Evolutionary conservation across 2,329 filamentous ascomycete genomes (phyloP), one percentile per base, ranked within the genome.

Genomic region (Chaetomium strumarium): DNA sequence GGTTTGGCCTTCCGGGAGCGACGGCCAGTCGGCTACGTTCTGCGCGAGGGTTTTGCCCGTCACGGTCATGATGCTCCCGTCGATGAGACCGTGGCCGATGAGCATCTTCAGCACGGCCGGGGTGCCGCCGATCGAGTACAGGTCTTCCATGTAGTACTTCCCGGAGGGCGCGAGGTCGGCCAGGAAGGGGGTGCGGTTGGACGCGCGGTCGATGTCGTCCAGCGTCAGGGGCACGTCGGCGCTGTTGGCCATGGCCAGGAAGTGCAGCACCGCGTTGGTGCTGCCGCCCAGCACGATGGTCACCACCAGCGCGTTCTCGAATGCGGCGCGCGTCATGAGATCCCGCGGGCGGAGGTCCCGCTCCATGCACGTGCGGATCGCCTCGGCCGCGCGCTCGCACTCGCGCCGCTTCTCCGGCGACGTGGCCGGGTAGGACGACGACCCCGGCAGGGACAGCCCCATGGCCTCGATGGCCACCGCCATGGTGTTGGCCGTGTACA

Each of bases 401-500:
- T 96, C 90, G 36, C 90, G 84, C 71, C 86, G 83, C 72, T 96
- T 96, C 44, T 90, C 83, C 0, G 90, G 88, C 3, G 85, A 88
- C 16, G 81, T 78, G 1, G 90, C 90, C 1, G 90, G 90, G 49
- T 84, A 93, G 1, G 87, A 91, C 0, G 88, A 91, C 0, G 88
- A 93, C 1, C 90, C 90, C 0, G 90, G 89, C 8, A 95, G 76
- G 0, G 84, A 84, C 30, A 95, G 75, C 29, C 90, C 90, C 78
- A 96, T 90, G 39, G 88, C 88, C 73, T 96, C 90, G 58, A 95
- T 90, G 13, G 88, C 88, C 0, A 88, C 92, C 4, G 89, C 88
- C 88, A 96, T 92, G 20, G 90, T 95, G 71, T 95, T 95, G 58
- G 90, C 90, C 1, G 90, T 96, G 72, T 90, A 96, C 90, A 95